Base-by-base conservation (phyloP, 2,329 filamentous ascomycete genomes). In the Knufia petricola region DNA sequence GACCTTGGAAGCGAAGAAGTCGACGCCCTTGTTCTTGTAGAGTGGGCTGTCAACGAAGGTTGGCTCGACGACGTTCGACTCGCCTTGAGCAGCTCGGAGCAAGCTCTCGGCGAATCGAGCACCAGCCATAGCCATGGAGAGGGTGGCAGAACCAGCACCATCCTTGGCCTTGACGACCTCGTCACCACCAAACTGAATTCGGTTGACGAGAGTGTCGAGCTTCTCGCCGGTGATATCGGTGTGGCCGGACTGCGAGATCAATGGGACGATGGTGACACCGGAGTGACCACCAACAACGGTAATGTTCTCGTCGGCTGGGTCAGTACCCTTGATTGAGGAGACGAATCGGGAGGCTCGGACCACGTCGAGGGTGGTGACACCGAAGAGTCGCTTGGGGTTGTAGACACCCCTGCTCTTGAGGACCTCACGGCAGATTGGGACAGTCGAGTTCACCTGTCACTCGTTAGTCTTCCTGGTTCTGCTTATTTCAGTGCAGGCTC, bases 311-410 rank as follows among this genome's bases (percentile, higher is more conserved):
- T 85, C 81, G 66, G 82, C 81, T 63, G 92, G 92, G 78, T 96
- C 84, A 71, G 84, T 87, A 66, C 70, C 74, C 82, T 94, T 90
- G 74, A 94, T 72, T 79, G 95, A 82, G 64, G 85, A 88, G 74
- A 96, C 92, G 82, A 98, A 98, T 75, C 89, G 87, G 66, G 84
- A 89, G 65, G 92, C 90, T 68, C 92, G 92, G 72, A 98, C 92
- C 58, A 96, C 89, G 65, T 98, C 92, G 65, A 98, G 88, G 65
- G 92, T 96, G 74, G 92, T 98, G 67, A 98, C 92, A 78, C 92
- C 92, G 75, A 98, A 98, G 63, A 98, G 87, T 66, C 86, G 87
- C 84, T 94, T 94, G 71, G 92, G 89, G 82, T 98, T 90, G 84
- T 95, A 98, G 76, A 96, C 90, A 61, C 88, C 88, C 63, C 75